Evolutionary conservation across 495 filamentous ascomycete genomes (phyloP).

Genomic region (Talaromyces proteolyticus): DNA sequence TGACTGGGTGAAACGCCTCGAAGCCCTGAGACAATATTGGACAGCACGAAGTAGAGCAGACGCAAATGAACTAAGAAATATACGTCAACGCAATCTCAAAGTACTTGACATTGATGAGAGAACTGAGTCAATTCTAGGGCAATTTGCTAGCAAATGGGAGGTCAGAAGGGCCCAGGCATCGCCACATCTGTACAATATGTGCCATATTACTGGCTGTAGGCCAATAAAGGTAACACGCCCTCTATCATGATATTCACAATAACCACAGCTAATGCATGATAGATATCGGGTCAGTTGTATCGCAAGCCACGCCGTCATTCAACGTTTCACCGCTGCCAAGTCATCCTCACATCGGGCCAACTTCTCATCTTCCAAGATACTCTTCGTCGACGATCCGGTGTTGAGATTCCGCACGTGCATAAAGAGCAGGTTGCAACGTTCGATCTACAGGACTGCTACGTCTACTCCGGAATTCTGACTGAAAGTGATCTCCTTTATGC

Average conservation of each 20-base stretch:
- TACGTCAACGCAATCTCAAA: constrained; percentile 56
- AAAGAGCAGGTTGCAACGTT: constrained; percentile 54
- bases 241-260: not conserved
- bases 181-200: constrained; percentile 64
- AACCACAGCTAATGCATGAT: not conserved
- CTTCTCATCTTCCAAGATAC: constrained; percentile 60
- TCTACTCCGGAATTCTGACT: constrained; percentile 64
- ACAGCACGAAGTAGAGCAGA: constrained; percentile 51
- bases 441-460: constrained; percentile 63
- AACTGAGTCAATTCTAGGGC: constrained; percentile 61
- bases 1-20: constrained; percentile 61
- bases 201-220: constrained; percentile 58
- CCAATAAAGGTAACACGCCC: constrained; percentile 46
- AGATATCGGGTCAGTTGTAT: constrained; percentile 62
- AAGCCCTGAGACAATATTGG: constrained; percentile 60
- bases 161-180: constrained; percentile 60
- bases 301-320: constrained; percentile 60
- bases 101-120: constrained; percentile 64
- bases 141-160: constrained; percentile 70
- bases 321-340: constrained; percentile 56
- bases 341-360: constrained; percentile 58
- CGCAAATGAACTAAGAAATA: constrained; percentile 46
- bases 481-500: constrained; percentile 63
- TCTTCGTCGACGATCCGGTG: constrained; percentile 50
- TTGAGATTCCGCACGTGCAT: constrained; percentile 55